Evolutionary conservation across 495 filamentous ascomycete genomes (phyloP), one percentile per base, ranked within the genome.

Genomic region (Neurospora hispaniola): DNA sequence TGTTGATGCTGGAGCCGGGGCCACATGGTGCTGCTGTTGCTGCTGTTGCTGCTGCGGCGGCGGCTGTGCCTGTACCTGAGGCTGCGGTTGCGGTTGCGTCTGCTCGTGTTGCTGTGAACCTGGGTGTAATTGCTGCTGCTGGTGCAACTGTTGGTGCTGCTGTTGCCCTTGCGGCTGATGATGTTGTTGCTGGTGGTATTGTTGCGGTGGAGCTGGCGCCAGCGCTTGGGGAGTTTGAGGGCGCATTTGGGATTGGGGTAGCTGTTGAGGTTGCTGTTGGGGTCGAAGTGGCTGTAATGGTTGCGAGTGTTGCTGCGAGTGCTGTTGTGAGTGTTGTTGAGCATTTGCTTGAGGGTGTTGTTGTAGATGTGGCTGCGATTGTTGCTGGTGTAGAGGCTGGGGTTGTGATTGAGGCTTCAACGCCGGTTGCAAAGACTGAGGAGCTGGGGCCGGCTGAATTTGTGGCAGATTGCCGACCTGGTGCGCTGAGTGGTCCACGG

Each of bases 401-500:
- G 69, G 35, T 38, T 70, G 69, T 18, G 71, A 68, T 14, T 78
- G 76, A 18, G 76, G 44, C 69, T 76, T 76, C n/a, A 70, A 43
- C 20, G 70, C 43, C 12, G 70, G 70, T 27, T 76, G 77, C 75
- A 71, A 48, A 10, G 54, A 68, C 48, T 42, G 44, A 44, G 70
- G 73, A 11, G 72, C 72, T 7, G 75, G 79, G 16, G 79, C 79
- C 23, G 77, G 79, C 46, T 80, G 79, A 9, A 79, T 80, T 18
- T 77, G 74, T 16, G 78, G 78, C 12, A 80, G 74, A 35, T 71
- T 71, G 62, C 73, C 72, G 6, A 73, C 39, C 40, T 79, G 79
- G 42, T 69, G 59, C 9, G 71, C 1, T 5, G 72, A 35, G 48
- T 76, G 76, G 20, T 77, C 79, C 14, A 42, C 4, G 27, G 73